phyloP scores from a whole-genome alignment of 73 alveolate genomes.

The Paramecium bursaria region DNA sequence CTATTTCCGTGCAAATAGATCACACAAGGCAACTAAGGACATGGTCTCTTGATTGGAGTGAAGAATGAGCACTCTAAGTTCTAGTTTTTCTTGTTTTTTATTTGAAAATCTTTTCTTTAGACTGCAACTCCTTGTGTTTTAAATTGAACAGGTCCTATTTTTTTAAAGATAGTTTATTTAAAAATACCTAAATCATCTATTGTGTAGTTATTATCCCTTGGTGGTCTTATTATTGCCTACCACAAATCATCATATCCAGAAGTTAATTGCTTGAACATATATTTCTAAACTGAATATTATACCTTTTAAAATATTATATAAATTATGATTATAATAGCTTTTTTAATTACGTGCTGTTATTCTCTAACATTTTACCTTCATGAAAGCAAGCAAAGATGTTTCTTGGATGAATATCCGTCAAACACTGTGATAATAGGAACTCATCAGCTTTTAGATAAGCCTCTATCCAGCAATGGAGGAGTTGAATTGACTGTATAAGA shows the following conservation, averaged over 20 bases:
- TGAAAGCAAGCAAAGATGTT: slow-evolving; percentile 46
- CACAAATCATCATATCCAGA: slow-evolving; percentile 93
- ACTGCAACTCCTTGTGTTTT: slow-evolving; percentile 72
- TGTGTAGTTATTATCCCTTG: slow-evolving; percentile 89
- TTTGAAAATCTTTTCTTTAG: slow-evolving; percentile 79
- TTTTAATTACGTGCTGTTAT: slow-evolving; percentile 57
- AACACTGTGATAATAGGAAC: slow-evolving; percentile 49
- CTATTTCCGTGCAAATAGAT: slow-evolving; percentile 97
- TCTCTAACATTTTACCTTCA: slow-evolving; percentile 54
- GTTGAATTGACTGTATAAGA: slow-evolving; percentile 57
- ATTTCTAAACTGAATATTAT: no score
- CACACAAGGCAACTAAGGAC: slow-evolving; percentile 91
- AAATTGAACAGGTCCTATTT: slow-evolving; percentile 86
- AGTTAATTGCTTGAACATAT: slow-evolving; percentile 59
- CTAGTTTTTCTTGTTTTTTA: slow-evolving; percentile 75
- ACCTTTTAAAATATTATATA: no score
- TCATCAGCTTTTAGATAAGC: slow-evolving; percentile 38
- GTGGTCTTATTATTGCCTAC: slow-evolving; percentile 99
- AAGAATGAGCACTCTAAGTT: slow-evolving; percentile 87
- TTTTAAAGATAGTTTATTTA: slow-evolving; percentile 54
- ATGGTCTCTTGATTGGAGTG: slow-evolving; percentile 81
- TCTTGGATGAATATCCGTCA: slow-evolving; percentile 48
- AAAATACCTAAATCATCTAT: slow-evolving; percentile 84
- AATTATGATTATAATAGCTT: slow-evolving; percentile 3
- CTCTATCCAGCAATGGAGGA: slow-evolving; percentile 37